phyloP scores from a whole-genome alignment of 2,329 filamentous ascomycete genomes.

The Pezicula rhizophila region DNA sequence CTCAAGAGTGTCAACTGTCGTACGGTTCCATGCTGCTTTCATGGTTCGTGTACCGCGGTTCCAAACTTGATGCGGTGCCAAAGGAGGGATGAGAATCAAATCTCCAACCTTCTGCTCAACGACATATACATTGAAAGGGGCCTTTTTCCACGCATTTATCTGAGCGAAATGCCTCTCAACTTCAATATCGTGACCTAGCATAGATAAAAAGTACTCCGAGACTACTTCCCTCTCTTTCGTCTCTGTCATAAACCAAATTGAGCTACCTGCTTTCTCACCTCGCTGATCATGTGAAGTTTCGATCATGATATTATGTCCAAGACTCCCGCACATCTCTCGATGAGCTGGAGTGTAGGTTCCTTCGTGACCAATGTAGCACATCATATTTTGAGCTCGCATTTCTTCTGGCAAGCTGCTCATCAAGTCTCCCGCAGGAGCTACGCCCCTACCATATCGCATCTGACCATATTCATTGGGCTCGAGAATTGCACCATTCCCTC shows the following conservation, averaged over 20 bases:
- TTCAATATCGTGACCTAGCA: conserved; percentile 91
- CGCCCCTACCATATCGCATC: conserved; percentile 35
- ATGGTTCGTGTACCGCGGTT: conserved; percentile 92
- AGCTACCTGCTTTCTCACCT: conserved; percentile 78
- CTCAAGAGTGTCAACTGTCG: conserved; percentile 84
- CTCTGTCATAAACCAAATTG: conserved; percentile 99
- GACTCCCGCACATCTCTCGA: conserved; percentile 92
- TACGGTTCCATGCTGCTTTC: conserved; percentile 97
- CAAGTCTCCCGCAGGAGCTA: conserved; percentile 73
- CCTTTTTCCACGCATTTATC: conserved; percentile 90
- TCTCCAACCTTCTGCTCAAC: conserved; percentile 88
- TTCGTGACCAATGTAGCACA: conserved; percentile 98
- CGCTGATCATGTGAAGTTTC: conserved; percentile 70
- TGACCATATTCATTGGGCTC: conserved; percentile 34
- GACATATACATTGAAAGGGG: conserved; percentile 86
- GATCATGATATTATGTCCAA: conserved; percentile 98
- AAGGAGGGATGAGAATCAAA: conserved; percentile 85
- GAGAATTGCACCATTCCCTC: conserved; percentile 48
- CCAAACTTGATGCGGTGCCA: conserved; percentile 97
- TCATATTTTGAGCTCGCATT: conserved; percentile 92
- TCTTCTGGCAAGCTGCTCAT: conserved; percentile 85
- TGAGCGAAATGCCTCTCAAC: conserved; percentile 97
- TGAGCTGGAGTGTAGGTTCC: conserved; percentile 95
- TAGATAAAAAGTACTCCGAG: conserved; percentile 87
- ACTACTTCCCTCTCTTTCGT: conserved; percentile 86